Evolutionary conservation across 495 filamentous ascomycete species (phyloP), one percentile per base, ranked within the genome.

Genomic region (Penicillium paxilli): DNA sequence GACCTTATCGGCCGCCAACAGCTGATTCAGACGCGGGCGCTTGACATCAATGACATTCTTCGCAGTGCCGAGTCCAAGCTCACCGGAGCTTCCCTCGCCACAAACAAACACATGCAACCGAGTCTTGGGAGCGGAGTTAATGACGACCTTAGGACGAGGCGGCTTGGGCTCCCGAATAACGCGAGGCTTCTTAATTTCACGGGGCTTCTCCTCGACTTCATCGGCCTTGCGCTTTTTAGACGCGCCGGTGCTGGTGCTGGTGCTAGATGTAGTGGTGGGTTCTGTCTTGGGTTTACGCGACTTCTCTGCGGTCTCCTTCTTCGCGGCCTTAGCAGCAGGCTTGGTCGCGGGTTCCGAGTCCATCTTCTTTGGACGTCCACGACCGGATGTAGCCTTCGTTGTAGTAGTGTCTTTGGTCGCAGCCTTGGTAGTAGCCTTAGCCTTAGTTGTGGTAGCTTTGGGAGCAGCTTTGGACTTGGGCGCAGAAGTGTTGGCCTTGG

Each of bases 31-130:
- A 52, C 87, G 83, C 20, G 87, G 87, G 7, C 87, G 79, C 72
- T 87, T 87, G 56, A 89, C 87, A 47, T 85, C 82, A 48, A 84
- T 80, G 12, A 79, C 77, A 35, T 79, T 83, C 57, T 83, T 84
- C 14, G 73, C 71, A 7, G 81, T 69, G 25, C 86, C 86, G 19
- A 89, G 74, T 30, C 86, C 86, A 41, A 90, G 80, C 62, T 90
- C 87, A 51, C 84, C 84, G 21, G 79, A 80, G 58, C 81, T 81
- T 44, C 86, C 87, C 59, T 87, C 86, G 30, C 87, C 87, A 50
- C 80, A 88, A 51, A 88, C 85, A 57, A 78, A 88, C 30, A 88
- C 82, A 59, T 88, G 80, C 28, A 87, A 72, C n/a, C 71, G 71
- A 17, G 67, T 63, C 12, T 62, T 78, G 4, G 75, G 75, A 5